Base-by-base conservation (phyloP, 2,329 filamentous ascomycete genomes). In the Metarhizium sp. region DNA sequence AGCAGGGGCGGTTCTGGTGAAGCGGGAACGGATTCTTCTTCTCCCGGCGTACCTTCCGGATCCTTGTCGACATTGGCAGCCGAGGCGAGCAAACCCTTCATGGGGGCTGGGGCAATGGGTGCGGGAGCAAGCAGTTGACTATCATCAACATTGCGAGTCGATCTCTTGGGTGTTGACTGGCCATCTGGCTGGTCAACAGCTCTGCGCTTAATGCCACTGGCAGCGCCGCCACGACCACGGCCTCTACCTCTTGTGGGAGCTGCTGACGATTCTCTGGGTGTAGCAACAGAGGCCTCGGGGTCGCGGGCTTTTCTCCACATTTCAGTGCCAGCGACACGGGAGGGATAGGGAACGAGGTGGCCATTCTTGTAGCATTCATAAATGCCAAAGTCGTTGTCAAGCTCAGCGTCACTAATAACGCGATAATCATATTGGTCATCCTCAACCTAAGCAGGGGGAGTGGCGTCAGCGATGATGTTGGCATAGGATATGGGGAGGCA, bases 131-230 rank as follows among this genome's bases (percentile, higher is more conserved):
- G 58, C 14, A 64, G 60, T 32, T 61, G 59, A 34, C 51, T 58
- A 20, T 71, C 69, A 8, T 67, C 60, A 46, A 65, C 64, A 47
- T 64, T 64, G 54, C 71, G 67, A n/a, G 70, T 69, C 20, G 67
- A 67, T 56, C 75, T 75, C 69, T 82, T 82, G 32, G 75, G 69
- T 1, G 73, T 73, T 1, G 76, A 75, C 59, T 78, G 75, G 25
- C 73, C 74, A 20, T 80, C 78, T 1, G 71, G 72, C 57, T 77
- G 75, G 32, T 74, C 75, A 14, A 73, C 75, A 6, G 78, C 74
- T 62, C 75, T 79, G 29, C 79, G 75, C 68, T 82, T 83, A 58
- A 63, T 66, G 53, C 63, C 64, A 50, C 63, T 70, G 49, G 61
- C 71, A 62, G 60, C 68, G 51, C 63, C 70, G 49, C 61, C 71